Base-by-base conservation (phyloP, 192 early-diverging fungal species). In the Entomortierella chlamydospora region DNA sequence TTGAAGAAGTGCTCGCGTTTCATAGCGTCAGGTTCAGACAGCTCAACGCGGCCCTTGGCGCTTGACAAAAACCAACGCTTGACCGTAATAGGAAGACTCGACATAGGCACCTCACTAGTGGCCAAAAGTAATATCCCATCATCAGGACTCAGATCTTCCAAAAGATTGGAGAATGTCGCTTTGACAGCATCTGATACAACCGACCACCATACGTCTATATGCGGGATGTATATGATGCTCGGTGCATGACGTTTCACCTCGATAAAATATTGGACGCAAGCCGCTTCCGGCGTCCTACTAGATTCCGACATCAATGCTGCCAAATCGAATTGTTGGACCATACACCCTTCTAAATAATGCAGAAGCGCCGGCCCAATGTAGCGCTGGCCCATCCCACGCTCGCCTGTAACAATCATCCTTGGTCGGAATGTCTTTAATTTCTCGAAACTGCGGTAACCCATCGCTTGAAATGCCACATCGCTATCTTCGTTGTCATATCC, bases 201-300 rank as follows among this genome's bases (percentile, higher is more conserved):
- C 2, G 83, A 73, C 81, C 87, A 84, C 84, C 88, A 90, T 13
- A 71, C 57, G 55, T 87, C 78, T 13, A 85, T 79, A 47, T 83
- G 70, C 9, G 91, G 89, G 12, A 93, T 60, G 47, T 88, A 90
- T 7, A 92, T 76, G 23, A 87, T 82, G 55, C 88, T 86, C 25
- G 87, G 87, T 37, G 84, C 82, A 30, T 87, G 88, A 3, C 91
- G 85, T 51, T 84, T 86, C 30, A 91, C 84, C 68, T 92, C 91
- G 23, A 77, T 60, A 54, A 92, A 88, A 30, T 82, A 59, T 37
- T 85, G 86, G n/a, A 87, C 83, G 23, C 90, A 83, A 5, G 81
- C 79, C 0, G 88, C 72, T 18, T 87, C 89, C 0, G 83, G 81
- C 9, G 84, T 83, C 41, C 82, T 42, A 25, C 76, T 81, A 11